Conservation (phyloP, 2,329 filamentous ascomycete genomes). For the Mollisia scopiformis region DNA sequence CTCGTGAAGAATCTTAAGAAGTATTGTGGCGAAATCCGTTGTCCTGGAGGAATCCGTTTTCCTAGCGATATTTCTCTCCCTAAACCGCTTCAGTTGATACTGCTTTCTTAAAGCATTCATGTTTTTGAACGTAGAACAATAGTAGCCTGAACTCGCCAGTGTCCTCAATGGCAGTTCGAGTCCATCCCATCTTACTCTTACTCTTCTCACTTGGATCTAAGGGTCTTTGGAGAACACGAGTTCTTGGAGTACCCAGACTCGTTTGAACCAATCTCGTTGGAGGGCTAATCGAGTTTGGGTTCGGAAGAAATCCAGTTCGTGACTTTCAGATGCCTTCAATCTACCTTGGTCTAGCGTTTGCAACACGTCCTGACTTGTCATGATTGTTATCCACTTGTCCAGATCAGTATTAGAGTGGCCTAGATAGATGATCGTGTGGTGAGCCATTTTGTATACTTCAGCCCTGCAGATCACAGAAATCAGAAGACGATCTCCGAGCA, state of each 20-base stretch:
- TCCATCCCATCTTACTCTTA: neutral
- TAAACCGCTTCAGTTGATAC: neutral
- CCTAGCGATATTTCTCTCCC: neutral
- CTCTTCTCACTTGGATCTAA: neutral
- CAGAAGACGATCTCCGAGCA: neutral
- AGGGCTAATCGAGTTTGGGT: neutral
- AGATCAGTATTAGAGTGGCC: neutral
- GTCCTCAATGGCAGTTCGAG: neutral
- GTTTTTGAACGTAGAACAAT: too few species aligned
- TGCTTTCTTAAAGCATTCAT: neutral
- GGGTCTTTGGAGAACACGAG: neutral
- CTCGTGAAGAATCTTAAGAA: neutral
- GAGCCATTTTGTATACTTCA: neutral
- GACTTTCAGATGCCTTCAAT: too few species aligned
- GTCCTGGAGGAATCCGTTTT: neutral
- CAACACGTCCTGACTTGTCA: neutral
- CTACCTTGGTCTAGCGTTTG: too few species aligned
- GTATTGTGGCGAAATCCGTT: neutral
- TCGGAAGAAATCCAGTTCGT: too few species aligned
- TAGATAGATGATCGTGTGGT: conserved; percentile 1
- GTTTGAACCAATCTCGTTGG: neutral
- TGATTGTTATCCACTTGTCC: neutral
- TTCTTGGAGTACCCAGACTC: conserved; percentile 2
- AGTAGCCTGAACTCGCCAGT: neutral
- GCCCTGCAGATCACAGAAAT: neutral